Evolutionary conservation across 2,329 filamentous ascomycete species (phyloP), one percentile per base, ranked within the genome.

Genomic region (Aspergillus thermomutatus): DNA sequence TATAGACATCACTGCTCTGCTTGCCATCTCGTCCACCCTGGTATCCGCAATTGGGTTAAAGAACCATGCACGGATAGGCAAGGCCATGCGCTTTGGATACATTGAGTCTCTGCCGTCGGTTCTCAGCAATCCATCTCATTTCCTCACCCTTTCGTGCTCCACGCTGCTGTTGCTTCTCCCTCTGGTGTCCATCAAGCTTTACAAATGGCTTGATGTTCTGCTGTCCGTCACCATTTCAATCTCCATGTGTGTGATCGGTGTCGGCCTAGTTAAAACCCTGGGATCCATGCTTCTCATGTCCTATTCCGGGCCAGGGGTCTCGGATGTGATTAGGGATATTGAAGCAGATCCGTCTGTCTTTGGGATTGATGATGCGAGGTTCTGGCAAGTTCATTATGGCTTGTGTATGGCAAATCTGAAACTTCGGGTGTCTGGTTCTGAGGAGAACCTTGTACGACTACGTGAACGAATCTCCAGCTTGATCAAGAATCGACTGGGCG

Each of bases 341-440:
- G 88, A 92, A 71, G 83, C 86, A 1, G 92, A 97, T 66, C 86
- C 89, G 1, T 83, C 83, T 54, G 86, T 97, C 26, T 83, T 83
- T 47, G 83, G 83, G 1, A 86, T 99, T 49, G 91, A 97, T 56
- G 92, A 97, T 68, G 93, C 92, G 1, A 87, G 92, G 70, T 96
- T 99, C 74, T 99, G 94, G 94, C 94, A 99, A 78, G 94, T 97
- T 14, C 94, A 99, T 75, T 97, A 97, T 72, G 92, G 93, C 1
- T 80, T 97, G 43, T 96, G 92, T 69, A 96, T 97, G 89, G 94
- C 94, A 8, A 97, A 95, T 70, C 74, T 99, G 63, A 95, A 91
- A 73, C 75, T 99, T 21, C 83, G 87, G 57, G 84, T 96, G 26
- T 71, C 77, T 57, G 88, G 87, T 4, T 87, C 89, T 46, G 91